These are phyloP conservation scores for Hortiboletus flavorubellus DNA, from an alignment of 768 basidiomycete genomes.

Conservation along the genomic window DNA sequence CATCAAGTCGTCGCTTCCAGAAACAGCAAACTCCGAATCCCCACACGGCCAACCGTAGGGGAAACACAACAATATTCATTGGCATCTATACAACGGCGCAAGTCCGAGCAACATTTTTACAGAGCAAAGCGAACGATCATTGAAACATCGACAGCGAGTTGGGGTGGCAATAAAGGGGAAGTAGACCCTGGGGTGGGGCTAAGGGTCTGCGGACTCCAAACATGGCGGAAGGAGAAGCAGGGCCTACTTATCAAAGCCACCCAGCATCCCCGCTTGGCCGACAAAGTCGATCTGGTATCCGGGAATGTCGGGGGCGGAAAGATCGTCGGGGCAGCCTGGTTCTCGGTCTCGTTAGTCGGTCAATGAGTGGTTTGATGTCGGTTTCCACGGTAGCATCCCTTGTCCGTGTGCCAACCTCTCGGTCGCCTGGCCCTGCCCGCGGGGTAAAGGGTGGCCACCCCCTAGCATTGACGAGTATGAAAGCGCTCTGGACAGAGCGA, in stretches of 20 bases:
- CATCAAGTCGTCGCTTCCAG: conserved; percentile 12
- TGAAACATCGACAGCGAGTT: neutral
- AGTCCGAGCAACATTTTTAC: neutral
- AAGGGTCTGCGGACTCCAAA: conserved; percentile 8
- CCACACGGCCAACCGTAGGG: too few species aligned
- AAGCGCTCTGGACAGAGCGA: conserved; percentile 31
- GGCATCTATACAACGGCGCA: neutral
- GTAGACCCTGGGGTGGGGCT: neutral
- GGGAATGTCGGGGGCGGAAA: conserved; percentile 35
- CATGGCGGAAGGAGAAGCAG: neutral
- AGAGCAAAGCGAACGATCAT: neutral
- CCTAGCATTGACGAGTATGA: conserved; percentile 34
- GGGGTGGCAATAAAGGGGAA: neutral
- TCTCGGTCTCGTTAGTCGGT: conserved; percentile 2
- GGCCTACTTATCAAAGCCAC: conserved; percentile 14
- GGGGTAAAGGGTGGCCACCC: conserved; percentile 7
- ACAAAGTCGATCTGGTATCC: conserved; percentile 49
- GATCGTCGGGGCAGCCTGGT: conserved; percentile 3
- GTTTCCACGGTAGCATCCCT: neutral
- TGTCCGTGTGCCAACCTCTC: neutral
- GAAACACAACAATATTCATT: neutral
- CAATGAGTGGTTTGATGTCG: conserved; percentile 7
- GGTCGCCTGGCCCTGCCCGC: neutral
- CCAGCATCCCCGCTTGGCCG: conserved; percentile 14
- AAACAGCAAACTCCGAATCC: neutral